Percentiles rank a stretch among this genome's conserved stretches.
These are phyloP conservation scores for Usnea hakonensis DNA, from an alignment of 495 filamentous ascomycete genomes.

Conservation along the genomic window DNA sequence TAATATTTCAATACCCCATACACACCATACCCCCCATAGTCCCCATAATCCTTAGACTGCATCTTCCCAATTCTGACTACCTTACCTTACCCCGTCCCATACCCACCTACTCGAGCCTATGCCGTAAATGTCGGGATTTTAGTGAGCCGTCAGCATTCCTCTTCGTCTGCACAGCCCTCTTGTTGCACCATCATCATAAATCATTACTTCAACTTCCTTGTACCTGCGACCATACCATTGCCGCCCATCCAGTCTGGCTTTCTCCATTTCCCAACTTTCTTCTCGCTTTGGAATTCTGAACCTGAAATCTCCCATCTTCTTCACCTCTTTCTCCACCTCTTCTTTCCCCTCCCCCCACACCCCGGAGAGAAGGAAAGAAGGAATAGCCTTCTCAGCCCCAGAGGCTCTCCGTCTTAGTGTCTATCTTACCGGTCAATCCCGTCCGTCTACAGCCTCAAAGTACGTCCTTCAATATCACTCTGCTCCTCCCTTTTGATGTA, in stretches of 20 bases:
- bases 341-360: too few relatives aligned
- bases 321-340: not conserved
- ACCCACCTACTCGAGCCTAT: not conserved
- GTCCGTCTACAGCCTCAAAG: conserved; percentile 3
- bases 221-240: conserved; percentile 1
- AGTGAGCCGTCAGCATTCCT: conserved; percentile 7
- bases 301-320: not conserved
- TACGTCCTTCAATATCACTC: not conserved
- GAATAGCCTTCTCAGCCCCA: conserved; percentile 6
- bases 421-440: conserved; percentile 2
- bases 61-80: not conserved
- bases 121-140: conserved; percentile 2
- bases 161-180: conserved; percentile 2
- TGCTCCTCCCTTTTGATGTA: not conserved
- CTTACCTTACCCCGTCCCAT: too few relatives aligned
- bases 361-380: not conserved
- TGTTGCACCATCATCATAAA: conserved; percentile 2
- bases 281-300: too few relatives aligned
- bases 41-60: not conserved
- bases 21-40: not conserved
- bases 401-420: conserved; percentile 6
- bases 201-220: too few relatives aligned
- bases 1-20: too few relatives aligned
- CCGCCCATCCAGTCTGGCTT: not conserved
- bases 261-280: not conserved